These are phyloP conservation scores for Betula pendula DNA, from an alignment of 306 rosid genomes.

Conservation along the genomic window DNA sequence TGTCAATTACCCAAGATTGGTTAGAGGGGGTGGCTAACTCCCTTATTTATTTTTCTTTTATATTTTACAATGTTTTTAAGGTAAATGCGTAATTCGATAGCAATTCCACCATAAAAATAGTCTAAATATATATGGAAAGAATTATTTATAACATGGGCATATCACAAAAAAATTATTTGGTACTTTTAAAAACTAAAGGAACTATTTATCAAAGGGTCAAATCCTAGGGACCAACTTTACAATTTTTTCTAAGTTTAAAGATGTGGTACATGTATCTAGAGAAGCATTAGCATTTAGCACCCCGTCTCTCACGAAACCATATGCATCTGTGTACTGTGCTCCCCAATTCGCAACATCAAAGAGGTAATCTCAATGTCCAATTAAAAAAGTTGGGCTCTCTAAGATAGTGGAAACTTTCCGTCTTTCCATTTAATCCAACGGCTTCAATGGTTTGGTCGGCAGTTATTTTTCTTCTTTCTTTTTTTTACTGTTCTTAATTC, in stretches of 20 bases:
- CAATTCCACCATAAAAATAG: too few relatives aligned
- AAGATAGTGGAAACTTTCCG: not conserved
- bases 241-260: not conserved
- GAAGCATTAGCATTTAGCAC: not conserved
- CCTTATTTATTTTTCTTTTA: too few relatives aligned
- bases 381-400: not conserved
- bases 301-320: slow-evolving; percentile 2
- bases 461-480: not conserved
- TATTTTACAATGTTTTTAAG: too few relatives aligned
- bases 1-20: too few relatives aligned
- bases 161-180: too few relatives aligned
- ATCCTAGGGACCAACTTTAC: too few relatives aligned
- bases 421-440: slow-evolving; percentile 15
- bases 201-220: too few relatives aligned
- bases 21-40: too few relatives aligned
- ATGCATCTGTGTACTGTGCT: not conserved
- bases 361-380: not conserved
- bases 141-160: too few relatives aligned
- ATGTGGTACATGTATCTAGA: not conserved
- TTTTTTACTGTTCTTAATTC: not conserved
- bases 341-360: not conserved
- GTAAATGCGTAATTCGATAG: too few relatives aligned
- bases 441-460: slow-evolving; percentile 22
- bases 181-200: too few relatives aligned
- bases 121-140: too few relatives aligned